Base-by-base conservation (phyloP, 2,329 filamentous ascomycete genomes). In the Aspergillus uvarum region DNA sequence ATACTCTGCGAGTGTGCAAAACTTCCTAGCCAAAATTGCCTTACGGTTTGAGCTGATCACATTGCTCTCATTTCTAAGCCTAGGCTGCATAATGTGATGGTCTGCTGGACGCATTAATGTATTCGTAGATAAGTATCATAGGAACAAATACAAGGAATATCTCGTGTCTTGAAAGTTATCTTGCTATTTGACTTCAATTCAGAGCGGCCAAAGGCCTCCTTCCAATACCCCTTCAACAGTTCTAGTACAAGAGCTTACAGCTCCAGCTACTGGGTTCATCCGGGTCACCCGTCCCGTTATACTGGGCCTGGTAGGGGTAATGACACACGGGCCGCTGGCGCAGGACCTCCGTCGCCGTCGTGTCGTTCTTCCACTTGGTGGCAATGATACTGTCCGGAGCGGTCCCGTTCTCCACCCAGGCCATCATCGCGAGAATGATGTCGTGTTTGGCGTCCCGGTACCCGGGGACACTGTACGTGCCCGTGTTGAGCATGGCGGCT, bases 321-420 rank as follows among this genome's bases (percentile, higher is more conserved):
- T 29, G 32, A 5, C 54, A 51, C 5, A 52, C 16, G n/a, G 38
- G 50, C 4, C 56, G 22, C 12, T 58, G 56, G 3, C 19, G 26
- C 8, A 21, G 16, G 4, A 58, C 49, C 26, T 51, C 29, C 8
- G 22, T 29, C 6, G 26, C 12, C 3, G 56, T 51, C 2, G 29
- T 32, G 47, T 50, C 42, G 10, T 58, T 32, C 8, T 32, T 14
- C 11, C 32, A 68, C 12, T 58, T 64, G 10, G 66, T 64, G 7
- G 59, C 63, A 31, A 63, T 58, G 31, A 67, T 53, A 16, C 55
- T 49, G n/a, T 60, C 50, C 1, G 63, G 64, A 6, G 62, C 59
- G 8, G 50, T 55, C 4, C 57, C 65, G 2, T 63, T 63, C 49
- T 67, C 66, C 14, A 65, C 65, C 62, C 66, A 67, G 12, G 51